Conservation (phyloP, 148 eudicot genomes). For the Chenopodium berlandieri region DNA sequence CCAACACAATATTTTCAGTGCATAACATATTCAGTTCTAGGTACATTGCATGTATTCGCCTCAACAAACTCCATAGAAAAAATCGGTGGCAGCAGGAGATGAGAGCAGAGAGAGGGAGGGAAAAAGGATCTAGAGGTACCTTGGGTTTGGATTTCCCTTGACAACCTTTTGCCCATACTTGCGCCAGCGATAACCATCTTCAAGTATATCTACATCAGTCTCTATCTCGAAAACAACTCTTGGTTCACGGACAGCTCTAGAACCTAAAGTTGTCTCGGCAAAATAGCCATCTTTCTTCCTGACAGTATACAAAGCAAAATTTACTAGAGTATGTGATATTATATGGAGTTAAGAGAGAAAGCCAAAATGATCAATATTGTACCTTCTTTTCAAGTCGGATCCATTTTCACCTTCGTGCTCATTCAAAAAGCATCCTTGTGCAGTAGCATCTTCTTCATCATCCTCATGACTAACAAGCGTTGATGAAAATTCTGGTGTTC, state of each 20-base stretch:
- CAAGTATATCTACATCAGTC: conserved; percentile 71
- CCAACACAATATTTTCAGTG: neutral
- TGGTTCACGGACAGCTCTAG: conserved; percentile 61
- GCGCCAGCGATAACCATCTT: conserved; percentile 90
- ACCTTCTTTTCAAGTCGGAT: conserved; percentile 72
- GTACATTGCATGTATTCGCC: neutral
- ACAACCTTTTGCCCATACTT: conserved; percentile 89
- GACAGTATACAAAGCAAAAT: conserved; percentile 19
- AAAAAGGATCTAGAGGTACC: conserved; percentile 34
- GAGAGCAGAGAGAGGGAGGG: neutral
- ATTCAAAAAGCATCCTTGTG: conserved; percentile 30
- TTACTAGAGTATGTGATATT: neutral
- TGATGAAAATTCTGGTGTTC: conserved; percentile 47
- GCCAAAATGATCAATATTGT: conserved; percentile 11
- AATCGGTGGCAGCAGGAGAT: neutral
- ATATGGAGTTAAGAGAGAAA: neutral
- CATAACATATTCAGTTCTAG: neutral
- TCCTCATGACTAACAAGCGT: conserved; percentile 44
- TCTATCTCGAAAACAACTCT: conserved; percentile 64
- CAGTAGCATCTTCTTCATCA: conserved; percentile 47
- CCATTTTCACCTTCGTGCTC: conserved; percentile 48
- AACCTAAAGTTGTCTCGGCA: conserved; percentile 41
- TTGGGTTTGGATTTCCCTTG: conserved; percentile 88
- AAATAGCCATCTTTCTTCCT: conserved; percentile 56
- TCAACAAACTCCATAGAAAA: neutral